phyloP scores from a whole-genome alignment of 2,329 filamentous ascomycete genomes.

The Herpotrichia juniperi region DNA sequence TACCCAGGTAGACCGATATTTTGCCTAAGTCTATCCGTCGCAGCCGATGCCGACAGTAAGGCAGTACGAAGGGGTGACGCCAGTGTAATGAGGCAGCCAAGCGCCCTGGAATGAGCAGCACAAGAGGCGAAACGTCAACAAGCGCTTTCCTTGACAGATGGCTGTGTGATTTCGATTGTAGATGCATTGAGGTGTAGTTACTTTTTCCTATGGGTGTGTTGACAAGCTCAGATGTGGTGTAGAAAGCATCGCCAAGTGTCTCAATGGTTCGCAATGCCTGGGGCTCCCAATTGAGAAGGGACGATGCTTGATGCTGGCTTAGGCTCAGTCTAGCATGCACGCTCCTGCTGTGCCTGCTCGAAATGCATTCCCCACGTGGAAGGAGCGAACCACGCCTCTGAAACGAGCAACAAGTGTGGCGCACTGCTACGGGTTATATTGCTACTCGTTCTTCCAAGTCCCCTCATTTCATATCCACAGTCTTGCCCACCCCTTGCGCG shows the following conservation, averaged over 20 bases:
- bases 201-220: constrained; percentile 1
- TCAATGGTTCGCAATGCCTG: constrained; percentile 11
- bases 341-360: constrained; percentile 28
- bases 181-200: background rate
- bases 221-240: constrained; percentile 4
- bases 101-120: constrained; percentile 27
- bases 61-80: constrained; percentile 18
- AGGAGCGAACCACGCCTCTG: background rate
- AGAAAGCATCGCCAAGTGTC: constrained; percentile 12
- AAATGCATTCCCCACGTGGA: constrained; percentile 37
- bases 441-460: constrained; percentile 27
- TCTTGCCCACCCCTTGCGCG: background rate
- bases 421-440: constrained; percentile 10
- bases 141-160: background rate
- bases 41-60: constrained; percentile 5
- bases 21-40: background rate
- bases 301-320: constrained; percentile 7
- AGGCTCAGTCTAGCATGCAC: constrained; percentile 20
- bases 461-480: constrained; percentile 22
- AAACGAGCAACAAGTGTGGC: background rate
- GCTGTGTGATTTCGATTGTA: background rate
- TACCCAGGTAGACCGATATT: background rate
- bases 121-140: constrained; percentile 12
- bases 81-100: constrained; percentile 20
- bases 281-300: constrained; percentile 5